Base-by-base conservation (phyloP, 164 flowering plant genomes). In the Kingdonia uniflora region DNA sequence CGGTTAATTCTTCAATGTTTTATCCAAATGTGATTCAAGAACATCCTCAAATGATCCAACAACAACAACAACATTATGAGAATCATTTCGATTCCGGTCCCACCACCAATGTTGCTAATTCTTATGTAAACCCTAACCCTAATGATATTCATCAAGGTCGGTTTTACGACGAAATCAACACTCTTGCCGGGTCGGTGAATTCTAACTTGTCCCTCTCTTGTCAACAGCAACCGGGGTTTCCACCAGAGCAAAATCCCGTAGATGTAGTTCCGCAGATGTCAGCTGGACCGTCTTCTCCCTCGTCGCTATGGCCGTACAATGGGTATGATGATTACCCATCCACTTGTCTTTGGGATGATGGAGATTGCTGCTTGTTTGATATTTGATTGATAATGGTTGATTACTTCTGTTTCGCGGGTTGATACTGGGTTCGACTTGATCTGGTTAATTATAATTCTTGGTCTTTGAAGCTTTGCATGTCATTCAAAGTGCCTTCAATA, bases 291-390 rank as follows among this genome's bases (percentile, higher is more conserved):
- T n/a, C n/a, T n/a, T 52, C 60, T 11, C 68, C 80, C 7, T 73
- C 87, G 16, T 8, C 74, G 13, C 22, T 69, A 29, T 77, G 82
- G 91, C 70, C 80, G 3, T 45, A 62, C 51, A 57, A 57, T 19
- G 16, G 14, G 44, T 80, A 78, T 6, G 84, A 76, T 6, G 84
- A 78, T 25, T 76, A 65, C 25, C 62, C 75, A 0, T 52, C 76
- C 0, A 23, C 69, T 10, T 48, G 66, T 44, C 62, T 87, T 39
- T 85, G 88, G 91, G 94, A 85, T 25, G 75, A 78, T 52, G 69
- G 68, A 3, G 44, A n/a, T n/a, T n/a, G n/a, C n/a, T n/a, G n/a
- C n/a, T n/a, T n/a, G n/a, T n/a, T n/a, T n/a, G n/a, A n/a, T n/a
- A n/a, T n/a, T n/a, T n/a, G n/a, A n/a, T n/a, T n/a, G n/a, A n/a